Evolutionary conservation across 306 rosid genomes (phyloP), one percentile per base, ranked within the genome.

Genomic region (Spatholobus suberectus): DNA sequence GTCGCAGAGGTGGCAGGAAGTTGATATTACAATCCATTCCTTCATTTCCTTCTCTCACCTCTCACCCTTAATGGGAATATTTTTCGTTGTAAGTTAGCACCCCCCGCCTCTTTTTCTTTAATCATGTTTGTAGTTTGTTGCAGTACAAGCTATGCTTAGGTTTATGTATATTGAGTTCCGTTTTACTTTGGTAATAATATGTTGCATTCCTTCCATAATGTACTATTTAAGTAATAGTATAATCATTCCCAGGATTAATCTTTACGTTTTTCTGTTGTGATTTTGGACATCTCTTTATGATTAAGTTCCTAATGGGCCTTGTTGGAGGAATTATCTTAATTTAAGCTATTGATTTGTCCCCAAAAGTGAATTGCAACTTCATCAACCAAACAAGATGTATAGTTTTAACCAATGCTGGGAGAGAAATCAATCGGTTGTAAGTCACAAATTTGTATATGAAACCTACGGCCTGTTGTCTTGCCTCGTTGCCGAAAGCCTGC

Each of bases 1-100:
- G 79, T 59, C 94, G 92, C 37, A 83, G 92, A 86, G 89, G 91
- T 10, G 97, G 95, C 66, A 91, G 97, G 85, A 95, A 91, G 82
- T 73, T 95, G 91, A 93, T 93, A 66, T 77, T 93, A 55, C 99
- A 91, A 55, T 93, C 97, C n/a, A 95, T 95, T 77, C 97, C 97
- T 34, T 90, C 97, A 8, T 93, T 92, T 84, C 96, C 99, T 67
- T 89, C 96, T 75, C 93, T 92, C 78, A 88, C 90, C 75, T 82
- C 91, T 37, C 93, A 86, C 76, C 93, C 90, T 51, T 91, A 79
- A 52, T 26, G 82, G 47, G 20, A 61, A 46, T 34, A 8, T 2
- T 68, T 72, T 55, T 59, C 17, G 1, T 58, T 81, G 70, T 18
- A 70, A 76, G 81, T 86, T 78, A 72, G 37, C 41, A 11, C 76